Base-by-base conservation (phyloP, 164 flowering plant species). In the Vitis labrusca region DNA sequence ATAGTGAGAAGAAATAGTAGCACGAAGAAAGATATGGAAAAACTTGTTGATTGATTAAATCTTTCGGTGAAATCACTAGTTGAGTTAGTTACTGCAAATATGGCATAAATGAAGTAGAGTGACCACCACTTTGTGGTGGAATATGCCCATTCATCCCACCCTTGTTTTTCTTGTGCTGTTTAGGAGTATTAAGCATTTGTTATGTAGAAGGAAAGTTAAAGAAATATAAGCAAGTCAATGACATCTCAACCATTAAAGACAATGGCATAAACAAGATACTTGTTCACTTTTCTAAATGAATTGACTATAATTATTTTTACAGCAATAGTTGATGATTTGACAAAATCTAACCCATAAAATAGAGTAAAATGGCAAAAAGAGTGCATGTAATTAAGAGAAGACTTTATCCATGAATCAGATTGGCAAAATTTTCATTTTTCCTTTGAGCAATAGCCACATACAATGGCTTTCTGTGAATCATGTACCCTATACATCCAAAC, bases 31-130 rank as follows among this genome's bases (percentile, higher is more conserved):
- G 50, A 37, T 49, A 61, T 59, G 49, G 67, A 74, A 56, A 71
- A 61, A 89, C 96, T 88, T 90, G 91, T 27, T 73, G 89, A 76
- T 82, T 85, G 76, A 64, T 77, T 49, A 79, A 70, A 37, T 85
- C 93, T 74, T 86, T 87, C 55, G 77, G 19, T 63, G 83, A 53
- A 64, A 29, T 57, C 19, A 53, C 32, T 19, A 73, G 37, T 48
- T 80, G 89, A 75, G 79, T 44, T 10, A 79, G 50, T 69, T 75
- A 88, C 51, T 74, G 86, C 58, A 63, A 49, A 63, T 80, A 72
- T 50, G 85, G 84, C 57, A 79, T 64, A 73, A 69, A 77, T 64
- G 80, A 73, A 32, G 68, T 72, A 77, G 81, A 50, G 13, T 74
- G 85, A 69, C 73, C 77, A 63, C 79, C 74, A 60, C 65, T 74